Percentiles rank a stretch among this genome's conserved stretches.
Conservation (phyloP, 2,329 filamentous ascomycete genomes). For the Dothistroma pini region DNA sequence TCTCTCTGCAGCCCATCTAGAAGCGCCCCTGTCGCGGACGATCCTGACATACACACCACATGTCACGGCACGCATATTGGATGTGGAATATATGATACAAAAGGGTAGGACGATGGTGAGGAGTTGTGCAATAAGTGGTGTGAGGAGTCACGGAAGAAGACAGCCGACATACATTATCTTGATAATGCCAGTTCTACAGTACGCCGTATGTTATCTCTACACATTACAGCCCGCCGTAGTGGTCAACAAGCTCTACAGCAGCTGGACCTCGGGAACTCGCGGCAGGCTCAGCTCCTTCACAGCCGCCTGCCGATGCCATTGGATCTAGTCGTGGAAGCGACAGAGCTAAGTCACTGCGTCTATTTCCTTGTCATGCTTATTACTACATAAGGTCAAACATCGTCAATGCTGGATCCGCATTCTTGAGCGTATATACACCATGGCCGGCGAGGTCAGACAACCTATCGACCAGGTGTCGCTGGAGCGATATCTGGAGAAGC, state of each 20-base stretch:
- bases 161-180: background rate
- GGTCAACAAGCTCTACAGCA: background rate
- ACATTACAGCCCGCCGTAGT: background rate
- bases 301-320: background rate
- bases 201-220: background rate
- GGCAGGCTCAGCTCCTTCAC: background rate
- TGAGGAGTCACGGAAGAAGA: background rate
- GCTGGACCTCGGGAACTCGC: background rate
- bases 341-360: background rate
- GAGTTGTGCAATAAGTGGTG: background rate
- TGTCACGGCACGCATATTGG: background rate
- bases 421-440: constrained; percentile 28
- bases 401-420: no score
- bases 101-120: background rate
- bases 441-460: constrained; percentile 86
- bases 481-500: constrained; percentile 68
- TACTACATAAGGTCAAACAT: no score
- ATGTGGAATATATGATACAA: background rate
- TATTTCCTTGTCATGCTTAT: background rate
- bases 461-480: constrained; percentile 79
- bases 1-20: background rate
- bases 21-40: background rate
- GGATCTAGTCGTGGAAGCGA: background rate
- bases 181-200: background rate
- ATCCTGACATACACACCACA: background rate